Evolutionary conservation across 176 grass and related monocot genomes (phyloP), one percentile per base, ranked within the genome.

Genomic region (Carex myosuroides): DNA sequence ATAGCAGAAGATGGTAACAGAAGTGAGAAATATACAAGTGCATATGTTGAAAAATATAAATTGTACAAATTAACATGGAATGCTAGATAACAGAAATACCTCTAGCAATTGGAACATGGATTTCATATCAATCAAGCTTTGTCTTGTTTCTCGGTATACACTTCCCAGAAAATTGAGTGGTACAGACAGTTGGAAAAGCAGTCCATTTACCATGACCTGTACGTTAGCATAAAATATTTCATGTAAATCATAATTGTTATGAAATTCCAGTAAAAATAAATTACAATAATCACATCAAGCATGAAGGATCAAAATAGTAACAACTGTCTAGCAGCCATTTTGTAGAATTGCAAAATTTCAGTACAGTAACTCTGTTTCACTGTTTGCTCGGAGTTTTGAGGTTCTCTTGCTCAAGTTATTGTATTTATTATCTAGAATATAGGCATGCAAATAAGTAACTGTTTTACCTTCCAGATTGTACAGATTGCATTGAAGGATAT

Each of bases 121-220:
- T 60, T 98, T 95, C 96, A 98, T 92, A 87, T 98, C 96, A 83
- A 98, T 93, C 64, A 98, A 89, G 81, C 96, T 98, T 86, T 98
- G 96, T 86, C 96, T 95, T 87, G 93, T 89, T 87, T 98, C 96
- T 88, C 96, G 86, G 64, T 98, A 98, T 75, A 95, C 96, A 86
- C 96, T 95, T 83, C 96, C 96, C 89, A 98, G 95, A 77, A 98
- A 98, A 84, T 98, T 98, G 55, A 98, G 91, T 70, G 95, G 95
- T 56, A 95, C 73, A 71, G 95, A 98, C 74, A 98, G 91, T 86
- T 98, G 95, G 88, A 98, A 98, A 39, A 98, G 88, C 86, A 98
- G 95, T 41, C 95, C 95, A 92, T 98, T 98, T 55, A 98, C 95
- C 95, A 98, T 98, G 70, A 98, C 95, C 95, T 98, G 61, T 56